These are phyloP conservation scores for Erythrophleum fordii DNA, from an alignment of 306 rosid species.

Conservation along the genomic window DNA sequence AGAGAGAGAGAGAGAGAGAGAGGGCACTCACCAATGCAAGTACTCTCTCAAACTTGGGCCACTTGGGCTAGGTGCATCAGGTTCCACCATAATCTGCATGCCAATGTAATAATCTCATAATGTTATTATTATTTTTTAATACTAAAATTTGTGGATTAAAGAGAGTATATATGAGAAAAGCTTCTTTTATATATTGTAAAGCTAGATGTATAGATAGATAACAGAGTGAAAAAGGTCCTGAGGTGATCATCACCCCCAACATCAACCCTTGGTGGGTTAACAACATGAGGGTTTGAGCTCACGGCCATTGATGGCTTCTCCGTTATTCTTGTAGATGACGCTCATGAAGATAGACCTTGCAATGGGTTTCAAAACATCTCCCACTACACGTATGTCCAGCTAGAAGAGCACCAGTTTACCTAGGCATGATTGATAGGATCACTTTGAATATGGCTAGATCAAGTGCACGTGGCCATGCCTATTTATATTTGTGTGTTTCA, in stretches of 20 bases:
- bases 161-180: not conserved
- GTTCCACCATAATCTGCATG: constrained; percentile 46
- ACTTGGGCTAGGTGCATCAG: constrained; percentile 51
- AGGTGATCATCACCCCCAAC: constrained; percentile 49
- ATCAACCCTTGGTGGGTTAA: constrained; percentile 43
- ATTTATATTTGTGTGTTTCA: too few species aligned
- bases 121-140: not conserved
- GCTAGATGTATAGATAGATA: not conserved
- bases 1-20: too few species aligned
- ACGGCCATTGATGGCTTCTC: constrained; percentile 37
- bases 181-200: not conserved
- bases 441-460: too few species aligned
- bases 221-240: constrained; percentile 45
- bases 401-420: constrained; percentile 35
- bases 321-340: constrained; percentile 25
- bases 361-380: constrained; percentile 45
- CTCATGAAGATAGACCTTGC: constrained; percentile 27
- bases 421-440: not conserved
- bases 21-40: constrained; percentile 33
- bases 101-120: not conserved
- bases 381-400: constrained; percentile 44
- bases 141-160: not conserved
- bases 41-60: constrained; percentile 44
- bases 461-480: too few species aligned
- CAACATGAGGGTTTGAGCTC: constrained; percentile 44